A percentile compares a stretch with the other conserved stretches of the same genome.
These are phyloP conservation scores for Phytopythium aichiense DNA, from an alignment of 352 stramenopile species.

Conservation along the genomic window DNA sequence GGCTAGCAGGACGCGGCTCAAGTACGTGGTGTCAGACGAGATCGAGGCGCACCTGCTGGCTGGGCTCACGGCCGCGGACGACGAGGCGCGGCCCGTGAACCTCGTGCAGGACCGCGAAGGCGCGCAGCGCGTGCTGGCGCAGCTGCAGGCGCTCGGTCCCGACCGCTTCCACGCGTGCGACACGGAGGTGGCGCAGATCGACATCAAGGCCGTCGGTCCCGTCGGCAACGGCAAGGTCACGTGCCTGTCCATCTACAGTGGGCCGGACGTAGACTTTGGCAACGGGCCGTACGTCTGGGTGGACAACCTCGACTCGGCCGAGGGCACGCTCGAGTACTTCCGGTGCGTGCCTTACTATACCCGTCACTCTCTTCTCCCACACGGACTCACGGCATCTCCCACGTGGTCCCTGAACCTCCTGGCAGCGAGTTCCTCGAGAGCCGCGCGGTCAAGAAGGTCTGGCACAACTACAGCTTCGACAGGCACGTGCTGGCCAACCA, in stretches of 20 bases:
- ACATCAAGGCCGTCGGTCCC: constrained; percentile 91
- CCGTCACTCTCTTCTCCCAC: too few species aligned
- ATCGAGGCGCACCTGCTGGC: constrained; percentile 55
- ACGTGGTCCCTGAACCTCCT: constrained; percentile 19
- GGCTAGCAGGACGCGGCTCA: constrained; percentile 10
- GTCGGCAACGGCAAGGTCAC: constrained; percentile 98
- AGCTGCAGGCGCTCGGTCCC: constrained; percentile 55
- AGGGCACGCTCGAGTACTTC: constrained; percentile 78
- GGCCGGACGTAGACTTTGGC: constrained; percentile 95
- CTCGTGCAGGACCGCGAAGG: constrained; percentile 70
- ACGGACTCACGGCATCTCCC: too few species aligned
- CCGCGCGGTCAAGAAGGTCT: constrained; percentile 90
- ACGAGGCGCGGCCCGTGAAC: constrained; percentile 67
- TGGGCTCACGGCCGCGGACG: constrained; percentile 61
- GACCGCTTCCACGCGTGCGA: constrained; percentile 93
- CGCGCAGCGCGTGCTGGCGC: constrained; percentile 55
- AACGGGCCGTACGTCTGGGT: constrained; percentile 90
- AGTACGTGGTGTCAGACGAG: constrained; percentile 65
- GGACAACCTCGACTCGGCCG: constrained; percentile 90
- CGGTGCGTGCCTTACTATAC: constrained; percentile 13
- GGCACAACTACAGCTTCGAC: constrained; percentile 99
- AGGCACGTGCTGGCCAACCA: constrained; percentile 98
- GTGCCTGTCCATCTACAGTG: constrained; percentile 96
- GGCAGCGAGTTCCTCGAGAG: constrained; percentile 94
- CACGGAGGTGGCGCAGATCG: constrained; percentile 97